Evolutionary conservation across 2,329 filamentous ascomycete species (phyloP).

Genomic region (Periglandula ipomoeae): DNA sequence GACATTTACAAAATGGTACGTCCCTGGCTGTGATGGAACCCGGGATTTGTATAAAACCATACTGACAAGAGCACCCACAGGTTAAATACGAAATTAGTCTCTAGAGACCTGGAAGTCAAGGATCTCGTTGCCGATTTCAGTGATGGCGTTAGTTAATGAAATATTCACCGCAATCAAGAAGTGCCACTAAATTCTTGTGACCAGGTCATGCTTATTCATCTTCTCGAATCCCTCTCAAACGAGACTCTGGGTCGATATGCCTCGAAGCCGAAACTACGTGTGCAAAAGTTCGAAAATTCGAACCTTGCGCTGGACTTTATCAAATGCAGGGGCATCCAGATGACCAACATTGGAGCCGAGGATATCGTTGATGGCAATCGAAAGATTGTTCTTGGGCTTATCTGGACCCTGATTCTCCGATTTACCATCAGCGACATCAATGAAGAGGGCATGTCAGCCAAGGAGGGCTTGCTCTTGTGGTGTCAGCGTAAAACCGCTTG

Average conservation of each 20-base stretch:
- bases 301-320: conserved; percentile 93
- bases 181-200: conserved; percentile 6
- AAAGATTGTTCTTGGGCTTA: conserved; percentile 93
- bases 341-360: conserved; percentile 97
- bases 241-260: conserved; percentile 96
- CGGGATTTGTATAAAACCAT: background rate
- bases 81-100: conserved; percentile 92
- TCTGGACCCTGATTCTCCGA: conserved; percentile 95
- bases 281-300: conserved; percentile 96
- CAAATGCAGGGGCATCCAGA: conserved; percentile 80
- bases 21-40: background rate
- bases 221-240: conserved; percentile 89
- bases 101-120: conserved; percentile 68
- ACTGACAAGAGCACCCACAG: conserved; percentile 32
- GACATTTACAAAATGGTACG: conserved; percentile 91
- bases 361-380: conserved; percentile 96
- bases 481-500: conserved; percentile 98
- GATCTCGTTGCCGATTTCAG: conserved; percentile 85
- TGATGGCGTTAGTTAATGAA: conserved; percentile 65
- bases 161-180: background rate
- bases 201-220: conserved; percentile 88
- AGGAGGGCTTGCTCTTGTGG: conserved; percentile 91
- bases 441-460: conserved; percentile 93
- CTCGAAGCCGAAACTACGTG: conserved; percentile 87
- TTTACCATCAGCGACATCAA: conserved; percentile 99